These are phyloP conservation scores for Trichoderma lentiforme DNA, from an alignment of 2,329 filamentous ascomycete species.

Conservation along the genomic window DNA sequence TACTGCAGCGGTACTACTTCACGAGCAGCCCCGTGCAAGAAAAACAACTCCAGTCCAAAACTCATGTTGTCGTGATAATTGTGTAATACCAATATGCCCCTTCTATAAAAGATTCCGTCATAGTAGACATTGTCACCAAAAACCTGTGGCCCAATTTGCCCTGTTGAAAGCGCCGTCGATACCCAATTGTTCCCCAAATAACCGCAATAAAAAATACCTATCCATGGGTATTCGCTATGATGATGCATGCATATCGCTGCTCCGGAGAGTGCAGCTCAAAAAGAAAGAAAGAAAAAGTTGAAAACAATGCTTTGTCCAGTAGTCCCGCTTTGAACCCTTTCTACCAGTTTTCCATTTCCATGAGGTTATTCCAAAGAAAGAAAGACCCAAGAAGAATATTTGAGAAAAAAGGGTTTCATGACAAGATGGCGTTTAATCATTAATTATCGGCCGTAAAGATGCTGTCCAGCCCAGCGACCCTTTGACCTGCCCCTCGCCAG, in stretches of 20 bases:
- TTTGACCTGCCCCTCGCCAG: constrained; percentile 54
- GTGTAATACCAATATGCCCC: background rate
- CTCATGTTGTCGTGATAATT: background rate
- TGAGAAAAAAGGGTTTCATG: background rate
- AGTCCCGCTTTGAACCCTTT: background rate
- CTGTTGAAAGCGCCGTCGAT: background rate
- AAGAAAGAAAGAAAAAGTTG: background rate
- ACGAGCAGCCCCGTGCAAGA: background rate
- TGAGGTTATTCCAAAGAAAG: background rate
- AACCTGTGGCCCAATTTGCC: background rate
- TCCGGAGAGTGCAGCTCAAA: background rate
- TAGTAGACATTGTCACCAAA: background rate
- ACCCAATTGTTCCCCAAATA: background rate
- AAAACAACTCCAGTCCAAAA: background rate
- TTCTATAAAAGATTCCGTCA: background rate
- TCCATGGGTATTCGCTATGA: background rate
- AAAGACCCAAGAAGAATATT: background rate
- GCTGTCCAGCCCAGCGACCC: constrained; percentile 46
- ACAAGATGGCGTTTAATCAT: background rate
- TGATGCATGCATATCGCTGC: background rate
- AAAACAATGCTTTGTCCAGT: background rate
- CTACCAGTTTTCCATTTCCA: background rate
- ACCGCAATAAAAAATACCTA: background rate
- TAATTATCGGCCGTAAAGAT: constrained; percentile 19
- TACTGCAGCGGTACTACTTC: background rate